Conservation (phyloP, 768 basidiomycete species). For the Sporobolomyces roseus region DNA sequence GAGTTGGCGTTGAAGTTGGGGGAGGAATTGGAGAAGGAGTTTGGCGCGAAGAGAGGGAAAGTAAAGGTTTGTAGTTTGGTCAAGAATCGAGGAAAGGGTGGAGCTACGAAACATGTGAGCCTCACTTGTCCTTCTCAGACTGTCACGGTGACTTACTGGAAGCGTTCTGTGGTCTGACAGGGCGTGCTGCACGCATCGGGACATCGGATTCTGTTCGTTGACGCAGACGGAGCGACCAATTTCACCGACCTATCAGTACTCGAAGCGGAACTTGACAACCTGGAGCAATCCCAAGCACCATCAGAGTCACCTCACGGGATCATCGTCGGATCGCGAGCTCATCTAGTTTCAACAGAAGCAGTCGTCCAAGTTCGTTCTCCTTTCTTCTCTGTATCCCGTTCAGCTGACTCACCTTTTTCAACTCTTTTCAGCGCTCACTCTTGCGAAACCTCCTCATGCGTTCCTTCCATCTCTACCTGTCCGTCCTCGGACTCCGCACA, state of each 20-base stretch:
- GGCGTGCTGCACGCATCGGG: constrained; percentile 82
- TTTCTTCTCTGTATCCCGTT: neutral
- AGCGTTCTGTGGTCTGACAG: constrained; percentile 30
- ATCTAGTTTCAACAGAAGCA: constrained; percentile 84
- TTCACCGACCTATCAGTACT: constrained; percentile 79
- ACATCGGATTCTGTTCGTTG: constrained; percentile 75
- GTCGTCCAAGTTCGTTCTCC: constrained; percentile 63
- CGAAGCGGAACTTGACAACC: constrained; percentile 67
- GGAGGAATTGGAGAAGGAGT: constrained; percentile 51
- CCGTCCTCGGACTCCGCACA: constrained; percentile 65
- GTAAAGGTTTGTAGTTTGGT: constrained; percentile 74
- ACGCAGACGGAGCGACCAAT: constrained; percentile 87
- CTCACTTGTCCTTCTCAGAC: too few species aligned
- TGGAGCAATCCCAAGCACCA: constrained; percentile 52
- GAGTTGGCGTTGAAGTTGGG: constrained; percentile 64
- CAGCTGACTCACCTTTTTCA: too few species aligned
- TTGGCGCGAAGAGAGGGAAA: constrained; percentile 50
- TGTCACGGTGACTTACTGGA: neutral
- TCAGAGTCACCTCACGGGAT: constrained; percentile 58
- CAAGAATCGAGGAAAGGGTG: constrained; percentile 85
- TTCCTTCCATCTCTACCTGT: constrained; percentile 80
- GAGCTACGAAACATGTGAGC: constrained; percentile 71
- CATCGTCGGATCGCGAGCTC: constrained; percentile 79
- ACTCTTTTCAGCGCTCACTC: constrained; percentile 66
- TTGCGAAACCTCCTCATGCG: constrained; percentile 92